Base-by-base conservation (phyloP, 768 basidiomycete genomes). In the Candolleomyces eurysporus region DNA sequence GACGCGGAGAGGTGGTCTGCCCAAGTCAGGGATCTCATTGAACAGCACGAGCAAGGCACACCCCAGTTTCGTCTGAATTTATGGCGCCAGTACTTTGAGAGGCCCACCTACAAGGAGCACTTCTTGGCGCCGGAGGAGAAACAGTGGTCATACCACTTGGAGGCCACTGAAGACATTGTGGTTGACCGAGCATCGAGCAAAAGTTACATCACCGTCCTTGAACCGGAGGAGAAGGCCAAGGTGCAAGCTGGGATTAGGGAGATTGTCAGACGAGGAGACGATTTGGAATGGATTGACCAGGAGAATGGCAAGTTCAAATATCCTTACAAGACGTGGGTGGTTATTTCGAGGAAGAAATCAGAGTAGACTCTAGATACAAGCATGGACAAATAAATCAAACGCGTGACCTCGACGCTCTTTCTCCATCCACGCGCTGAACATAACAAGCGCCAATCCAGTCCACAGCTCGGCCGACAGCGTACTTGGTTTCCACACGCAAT, bases 41-140 rank as follows among this genome's bases (percentile, higher is more conserved):
- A 95, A 68, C 71, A 62, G 9, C 81, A 89, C 62, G 92, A 95
- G 69, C 65, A 73, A 14, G 90, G 85, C 40, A 82, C 92, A 2
- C 95, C 95, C 2, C 94, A 96, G 67, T 94, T 89, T 75, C 88
- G 91, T 51, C 81, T 87, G 21, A 82, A 79, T 30, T 78, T 87
- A 26, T 96, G 94, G 94, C 84, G 87, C 19, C 75, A 82, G 60
- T 75, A 82, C 5, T 96, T 92, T 70, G 77, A 85, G 17, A 88
- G 87, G 0, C 68, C 75, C 0, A 77, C 82, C 10, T 96, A 94
- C 72, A 66, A 75, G 58, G 69, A 75, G 49, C 72, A 73, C 59
- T 97, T 96, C 73, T 71, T 83, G 59, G 71, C 81, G 2, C 86
- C 82, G 1, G 74, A 86, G 61, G 85, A 91, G 68, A 77, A 80